These are phyloP conservation scores for Suillus occidentalis DNA, from an alignment of 768 basidiomycete genomes.

Conservation along the genomic window DNA sequence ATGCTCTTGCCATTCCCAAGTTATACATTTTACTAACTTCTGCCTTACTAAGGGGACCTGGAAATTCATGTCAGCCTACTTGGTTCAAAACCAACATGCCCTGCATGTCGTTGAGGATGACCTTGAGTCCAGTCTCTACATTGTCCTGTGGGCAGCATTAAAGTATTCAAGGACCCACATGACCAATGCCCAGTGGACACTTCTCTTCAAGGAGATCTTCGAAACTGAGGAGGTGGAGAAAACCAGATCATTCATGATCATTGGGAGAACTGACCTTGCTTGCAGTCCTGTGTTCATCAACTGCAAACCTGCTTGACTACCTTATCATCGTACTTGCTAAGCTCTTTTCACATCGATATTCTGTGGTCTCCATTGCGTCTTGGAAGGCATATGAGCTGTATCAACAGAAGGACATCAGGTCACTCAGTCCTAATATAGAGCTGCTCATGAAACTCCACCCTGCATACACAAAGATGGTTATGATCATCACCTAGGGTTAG, in stretches of 20 bases:
- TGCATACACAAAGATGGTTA: background rate
- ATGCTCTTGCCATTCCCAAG: background rate
- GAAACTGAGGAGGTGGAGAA: background rate
- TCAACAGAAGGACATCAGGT: background rate
- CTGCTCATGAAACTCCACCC: background rate
- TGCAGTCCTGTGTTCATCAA: background rate
- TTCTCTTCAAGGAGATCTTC: background rate
- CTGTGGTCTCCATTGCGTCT: background rate
- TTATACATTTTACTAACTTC: background rate
- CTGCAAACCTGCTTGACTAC: background rate
- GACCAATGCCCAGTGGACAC: background rate
- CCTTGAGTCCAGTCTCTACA: constrained; percentile 7
- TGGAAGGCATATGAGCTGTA: background rate
- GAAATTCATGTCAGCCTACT: constrained; percentile 2
- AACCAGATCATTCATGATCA: background rate
- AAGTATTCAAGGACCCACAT: background rate
- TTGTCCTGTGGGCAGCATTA: background rate
- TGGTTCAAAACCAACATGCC: background rate
- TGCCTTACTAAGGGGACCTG: constrained; percentile 6
- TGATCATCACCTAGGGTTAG: background rate
- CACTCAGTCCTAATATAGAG: background rate
- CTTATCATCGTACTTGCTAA: background rate
- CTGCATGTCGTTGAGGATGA: background rate
- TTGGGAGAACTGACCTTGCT: background rate
- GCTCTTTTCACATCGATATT: background rate